Conservation (phyloP, 208 protist genomes). For the Leishmania braziliensis region DNA sequence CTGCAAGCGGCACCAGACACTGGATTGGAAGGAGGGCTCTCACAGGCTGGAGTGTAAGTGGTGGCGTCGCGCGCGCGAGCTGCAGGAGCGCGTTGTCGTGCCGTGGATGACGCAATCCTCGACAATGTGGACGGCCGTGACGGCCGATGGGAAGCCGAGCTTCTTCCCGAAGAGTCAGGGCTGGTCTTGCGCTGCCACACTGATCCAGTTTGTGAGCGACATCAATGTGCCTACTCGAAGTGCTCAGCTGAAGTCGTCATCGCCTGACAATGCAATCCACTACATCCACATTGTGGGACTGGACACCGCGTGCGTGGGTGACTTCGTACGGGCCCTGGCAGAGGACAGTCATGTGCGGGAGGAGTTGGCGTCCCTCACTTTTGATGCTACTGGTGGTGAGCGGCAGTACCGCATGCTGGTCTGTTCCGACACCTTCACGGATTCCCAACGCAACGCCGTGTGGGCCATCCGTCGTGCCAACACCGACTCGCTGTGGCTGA, state of each 20-base stretch:
- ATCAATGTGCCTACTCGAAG: slow-evolving; percentile 19
- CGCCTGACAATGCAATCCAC: neutral
- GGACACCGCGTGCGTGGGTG: slow-evolving; percentile 18
- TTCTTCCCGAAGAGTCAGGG: slow-evolving; percentile 8
- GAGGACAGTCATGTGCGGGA: slow-evolving; percentile 3
- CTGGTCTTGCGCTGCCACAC: slow-evolving; percentile 32
- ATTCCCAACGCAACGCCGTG: slow-evolving; percentile 56
- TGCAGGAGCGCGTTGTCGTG: slow-evolving; percentile 46
- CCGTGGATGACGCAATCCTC: slow-evolving; percentile 11
- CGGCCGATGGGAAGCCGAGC: neutral
- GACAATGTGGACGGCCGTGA: neutral
- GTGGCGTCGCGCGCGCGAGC: slow-evolving; percentile 49
- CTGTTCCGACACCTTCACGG: slow-evolving; percentile 48
- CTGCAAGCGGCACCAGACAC: slow-evolving; percentile 68
- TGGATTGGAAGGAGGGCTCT: slow-evolving; percentile 69
- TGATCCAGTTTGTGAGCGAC: slow-evolving; percentile 46
- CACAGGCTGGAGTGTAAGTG: slow-evolving; percentile 64
- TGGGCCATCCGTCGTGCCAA: slow-evolving; percentile 38
- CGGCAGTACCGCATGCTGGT: slow-evolving; percentile 52
- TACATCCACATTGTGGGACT: slow-evolving; percentile 42
- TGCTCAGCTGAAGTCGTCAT: neutral
- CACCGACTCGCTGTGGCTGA: slow-evolving; percentile 20
- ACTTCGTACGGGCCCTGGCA: slow-evolving; percentile 18
- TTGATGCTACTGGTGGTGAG: neutral
- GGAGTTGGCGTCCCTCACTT: neutral